Evolutionary conservation across 768 basidiomycete genomes (phyloP), one percentile per base, ranked within the genome.

Genomic region (Russula vinacea): DNA sequence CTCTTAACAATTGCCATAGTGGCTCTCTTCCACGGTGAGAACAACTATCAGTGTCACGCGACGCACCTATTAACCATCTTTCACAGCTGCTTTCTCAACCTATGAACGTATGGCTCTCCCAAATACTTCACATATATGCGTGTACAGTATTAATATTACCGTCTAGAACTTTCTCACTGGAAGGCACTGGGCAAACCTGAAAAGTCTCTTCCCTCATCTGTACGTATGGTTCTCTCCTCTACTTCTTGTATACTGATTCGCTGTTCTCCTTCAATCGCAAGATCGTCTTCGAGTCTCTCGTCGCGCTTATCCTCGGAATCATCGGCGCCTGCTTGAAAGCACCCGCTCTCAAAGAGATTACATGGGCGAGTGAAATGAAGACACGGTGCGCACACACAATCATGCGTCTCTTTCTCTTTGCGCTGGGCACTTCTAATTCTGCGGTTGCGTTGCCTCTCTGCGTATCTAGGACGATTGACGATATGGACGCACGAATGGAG

Each of bases 281-380:
- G 91, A 85, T 88, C 58, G 74, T 88, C 22, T 58, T 87, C 39
- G 89, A 94, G 73, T 82, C 85, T 13, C 69, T 90, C 26, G 50
- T 84, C 58, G 83, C 85, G 1, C 78, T 92, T 22, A 68, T 85
- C n/a, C 65, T 88, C 11, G 90, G 90, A 24, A 86, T 84, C 22
- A 62, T 92, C 3, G 92, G 90, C 8, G 88, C 89, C 37, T 83
- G 84, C n/a, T 69, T 90, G 64, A 86, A 82, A 67, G 80, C 87
- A 8, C 83, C 90, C 1, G 73, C 79, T 37, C 75, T 93, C 39
- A 90, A 87, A 69, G 89, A 92, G 70, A 90, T 93, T 64, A 88
- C 88, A 39, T 94, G 91, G 92, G 83, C 90, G 19, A 91, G 89
- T 69, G 92, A 95, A 76, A 94, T 94, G 92, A 83, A 82, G 69